Conservation (phyloP, 2,329 filamentous ascomycete genomes). For the Dendrostoma leiphaemia region DNA sequence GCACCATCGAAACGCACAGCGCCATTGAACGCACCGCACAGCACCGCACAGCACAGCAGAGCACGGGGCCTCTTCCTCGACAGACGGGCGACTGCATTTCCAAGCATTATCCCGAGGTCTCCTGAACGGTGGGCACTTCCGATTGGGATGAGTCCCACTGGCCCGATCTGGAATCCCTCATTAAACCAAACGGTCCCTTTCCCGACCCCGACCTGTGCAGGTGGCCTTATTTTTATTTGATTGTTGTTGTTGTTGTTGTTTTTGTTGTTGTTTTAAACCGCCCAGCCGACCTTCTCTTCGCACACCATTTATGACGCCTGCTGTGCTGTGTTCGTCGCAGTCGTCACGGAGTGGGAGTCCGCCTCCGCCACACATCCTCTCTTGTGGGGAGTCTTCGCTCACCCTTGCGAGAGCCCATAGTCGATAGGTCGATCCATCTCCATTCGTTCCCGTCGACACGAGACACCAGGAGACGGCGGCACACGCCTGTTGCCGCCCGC, state of each 20-base stretch:
- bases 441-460: not conserved
- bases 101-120: not conserved
- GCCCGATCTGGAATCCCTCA: not conserved
- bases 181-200: not conserved
- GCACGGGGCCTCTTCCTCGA: constrained; percentile 9
- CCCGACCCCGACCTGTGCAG: not conserved
- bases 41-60: no score
- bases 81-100: not conserved
- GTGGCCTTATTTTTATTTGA: not conserved
- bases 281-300: constrained; percentile 1
- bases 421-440: constrained; percentile 3
- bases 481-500: constrained; percentile 1
- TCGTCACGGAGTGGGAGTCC: constrained; percentile 11
- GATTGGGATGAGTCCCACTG: constrained; percentile 1
- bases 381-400: constrained; percentile 4
- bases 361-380: not conserved
- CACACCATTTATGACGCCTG: constrained; percentile 11
- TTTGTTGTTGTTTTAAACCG: not conserved
- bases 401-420: not conserved
- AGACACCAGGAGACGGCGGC: constrained; percentile 2
- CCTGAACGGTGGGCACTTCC: constrained; percentile 1
- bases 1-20: no score
- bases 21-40: no score
- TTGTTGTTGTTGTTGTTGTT: not conserved
- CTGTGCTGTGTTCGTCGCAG: not conserved